These are phyloP conservation scores for Phylloboletellus chloephorus DNA, from an alignment of 1,284 basidiomycete genomes.

Conservation along the genomic window DNA sequence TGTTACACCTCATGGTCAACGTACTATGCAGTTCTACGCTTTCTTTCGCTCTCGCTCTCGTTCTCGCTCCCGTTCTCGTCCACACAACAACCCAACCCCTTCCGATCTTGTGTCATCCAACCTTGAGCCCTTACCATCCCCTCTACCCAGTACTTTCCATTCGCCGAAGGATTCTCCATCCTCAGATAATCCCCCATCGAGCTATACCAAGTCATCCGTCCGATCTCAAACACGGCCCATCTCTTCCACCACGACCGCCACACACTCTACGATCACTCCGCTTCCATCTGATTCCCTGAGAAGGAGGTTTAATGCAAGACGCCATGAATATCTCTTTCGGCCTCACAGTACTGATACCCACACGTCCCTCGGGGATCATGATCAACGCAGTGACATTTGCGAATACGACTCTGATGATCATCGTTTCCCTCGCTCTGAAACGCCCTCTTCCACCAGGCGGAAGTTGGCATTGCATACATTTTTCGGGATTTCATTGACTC, in stretches of 20 bases:
- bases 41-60: slow-evolving; percentile 52
- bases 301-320: slow-evolving; percentile 15
- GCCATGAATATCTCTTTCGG: slow-evolving; percentile 17
- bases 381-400: slow-evolving; percentile 13
- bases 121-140: slow-evolving; percentile 21
- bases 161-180: slow-evolving; percentile 9
- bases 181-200: slow-evolving; percentile 17
- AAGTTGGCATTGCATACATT: slow-evolving; percentile 39
- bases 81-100: slow-evolving; percentile 26
- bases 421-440: slow-evolving; percentile 24
- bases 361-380: slow-evolving; percentile 16
- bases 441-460: slow-evolving; percentile 26
- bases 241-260: slow-evolving; percentile 57
- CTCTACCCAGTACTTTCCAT: slow-evolving; percentile 12
- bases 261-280: slow-evolving; percentile 53
- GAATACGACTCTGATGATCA: slow-evolving; percentile 25
- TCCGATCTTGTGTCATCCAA: slow-evolving; percentile 19
- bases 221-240: slow-evolving; percentile 56
- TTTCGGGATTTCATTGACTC: slow-evolving; percentile 46
- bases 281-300: slow-evolving; percentile 40
- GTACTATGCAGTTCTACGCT: slow-evolving; percentile 39
- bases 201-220: slow-evolving; percentile 39
- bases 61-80: slow-evolving; percentile 44
- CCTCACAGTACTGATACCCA: slow-evolving; percentile 13
- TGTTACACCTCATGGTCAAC: neutral